Evolutionary conservation across 805 yeast genomes (phyloP).

Genomic region (Maudiozyma bulderi): DNA sequence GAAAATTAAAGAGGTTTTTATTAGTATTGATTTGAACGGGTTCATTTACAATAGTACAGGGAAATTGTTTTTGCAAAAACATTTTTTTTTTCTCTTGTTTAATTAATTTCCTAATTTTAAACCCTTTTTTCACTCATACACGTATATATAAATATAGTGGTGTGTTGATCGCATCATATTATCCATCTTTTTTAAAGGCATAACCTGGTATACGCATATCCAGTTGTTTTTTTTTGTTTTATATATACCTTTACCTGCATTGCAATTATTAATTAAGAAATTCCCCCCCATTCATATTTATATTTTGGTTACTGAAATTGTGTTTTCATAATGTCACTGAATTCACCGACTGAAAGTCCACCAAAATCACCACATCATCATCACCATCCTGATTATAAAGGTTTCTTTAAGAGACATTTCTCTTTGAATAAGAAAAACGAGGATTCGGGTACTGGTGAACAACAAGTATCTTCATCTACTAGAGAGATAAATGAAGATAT

Average conservation of each 20-base stretch:
- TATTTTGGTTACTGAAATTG: background rate
- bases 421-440: background rate
- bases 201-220: too few relatives aligned
- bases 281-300: background rate
- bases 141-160: too few relatives aligned
- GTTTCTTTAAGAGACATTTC: constrained; percentile 1
- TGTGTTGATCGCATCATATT: too few relatives aligned
- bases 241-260: background rate
- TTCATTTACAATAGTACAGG: background rate
- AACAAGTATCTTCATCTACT: background rate
- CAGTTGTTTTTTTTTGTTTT: too few relatives aligned
- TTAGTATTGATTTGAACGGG: background rate
- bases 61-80: too few relatives aligned
- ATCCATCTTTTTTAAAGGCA: too few relatives aligned
- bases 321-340: background rate
- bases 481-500: constrained; percentile 3
- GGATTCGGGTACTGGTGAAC: background rate
- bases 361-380: background rate
- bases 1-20: too few relatives aligned
- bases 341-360: background rate
- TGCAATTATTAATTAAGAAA: background rate
- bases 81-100: too few relatives aligned
- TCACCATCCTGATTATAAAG: background rate
- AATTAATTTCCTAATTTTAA: too few relatives aligned
- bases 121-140: too few relatives aligned